Base-by-base conservation (phyloP, 2,329 filamentous ascomycete species). In the Xylariaceae sp. region DNA sequence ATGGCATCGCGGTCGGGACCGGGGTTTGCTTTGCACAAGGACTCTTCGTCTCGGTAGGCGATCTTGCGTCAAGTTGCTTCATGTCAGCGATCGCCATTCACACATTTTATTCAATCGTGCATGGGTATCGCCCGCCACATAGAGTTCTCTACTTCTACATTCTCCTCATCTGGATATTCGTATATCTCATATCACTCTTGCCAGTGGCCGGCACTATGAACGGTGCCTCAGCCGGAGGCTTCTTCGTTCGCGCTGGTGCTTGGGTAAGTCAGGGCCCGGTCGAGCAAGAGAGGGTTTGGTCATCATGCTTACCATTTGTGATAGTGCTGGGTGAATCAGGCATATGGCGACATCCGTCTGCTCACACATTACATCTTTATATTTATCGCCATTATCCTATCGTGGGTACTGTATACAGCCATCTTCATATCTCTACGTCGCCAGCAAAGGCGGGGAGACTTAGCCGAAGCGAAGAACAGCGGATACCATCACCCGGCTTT, bases 11-110 rank as follows among this genome's bases (percentile, higher is more conserved):
- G 1, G 83, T 86, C 1, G 78, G 78, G 2, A 81, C 79, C 0
- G 64, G 76, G 1, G 76, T 81, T 5, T 91, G 88, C 72, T 82
- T 76, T 66, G 80, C 80, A 0, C 88, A 91, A 70, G 88, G 87
- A n/a, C 86, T 87, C 72, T 84, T 90, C 44, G 76, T 90, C 2
- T 87, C 86, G 4, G 83, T 82, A 0, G 88, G 88, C 26, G 87
- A 89, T 67, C 67, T 91, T 51, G 79, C 86, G 0, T 87, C 84
- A 21, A 88, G 86, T 59, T 80, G 87, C 50, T 91, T 89, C 69
- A 87, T 89, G 62, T 81, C 85, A 2, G 75, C 78, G 1, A 89
- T 91, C 63, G 87, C 86, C 4, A 58, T 87, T 0, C 87, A 90
- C 67, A 90, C 87, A 0, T 90, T 88, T 63, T 75, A 85, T 6